Conservation (phyloP, 805 yeast genomes). For the Priceomyces castillae region DNA sequence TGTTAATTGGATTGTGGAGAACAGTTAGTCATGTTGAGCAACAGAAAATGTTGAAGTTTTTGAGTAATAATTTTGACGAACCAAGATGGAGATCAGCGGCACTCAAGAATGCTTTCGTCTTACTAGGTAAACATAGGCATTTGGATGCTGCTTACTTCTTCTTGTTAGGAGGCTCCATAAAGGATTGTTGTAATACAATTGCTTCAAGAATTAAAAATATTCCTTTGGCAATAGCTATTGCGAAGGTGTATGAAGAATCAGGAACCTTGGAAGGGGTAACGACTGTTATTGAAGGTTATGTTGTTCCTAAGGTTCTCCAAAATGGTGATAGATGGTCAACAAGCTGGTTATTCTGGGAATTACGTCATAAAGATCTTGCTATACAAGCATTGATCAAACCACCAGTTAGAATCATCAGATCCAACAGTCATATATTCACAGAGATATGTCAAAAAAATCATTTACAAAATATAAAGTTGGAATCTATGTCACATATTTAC, state of each 20-base stretch:
- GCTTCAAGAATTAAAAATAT: constrained; percentile 65
- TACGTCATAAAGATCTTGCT: constrained; percentile 41
- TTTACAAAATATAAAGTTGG: constrained; percentile 11
- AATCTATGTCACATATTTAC: constrained; percentile 28
- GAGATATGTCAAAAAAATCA: constrained; percentile 16
- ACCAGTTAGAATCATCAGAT: constrained; percentile 36
- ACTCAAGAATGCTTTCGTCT: constrained; percentile 84
- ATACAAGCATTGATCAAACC: constrained; percentile 64
- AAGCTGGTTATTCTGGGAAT: constrained; percentile 77
- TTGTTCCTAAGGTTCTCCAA: constrained; percentile 56
- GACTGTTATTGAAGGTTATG: constrained; percentile 44
- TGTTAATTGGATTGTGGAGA: constrained; percentile 80
- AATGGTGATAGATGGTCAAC: constrained; percentile 77
- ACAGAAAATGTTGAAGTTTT: constrained; percentile 73
- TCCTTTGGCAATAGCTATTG: constrained; percentile 74
- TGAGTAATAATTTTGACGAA: constrained; percentile 71
- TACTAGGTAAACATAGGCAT: constrained; percentile 83
- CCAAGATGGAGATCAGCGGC: constrained; percentile 88
- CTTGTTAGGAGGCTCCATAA: constrained; percentile 68
- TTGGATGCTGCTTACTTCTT: constrained; percentile 89
- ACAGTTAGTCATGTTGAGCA: constrained; percentile 77
- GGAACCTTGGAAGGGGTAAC: constrained; percentile 11
- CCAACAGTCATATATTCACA: constrained; percentile 20
- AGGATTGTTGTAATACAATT: constrained; percentile 75
- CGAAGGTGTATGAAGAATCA: constrained; percentile 62